These are phyloP conservation scores for Penicillium salamii DNA, from an alignment of 495 filamentous ascomycete species.

Conservation along the genomic window DNA sequence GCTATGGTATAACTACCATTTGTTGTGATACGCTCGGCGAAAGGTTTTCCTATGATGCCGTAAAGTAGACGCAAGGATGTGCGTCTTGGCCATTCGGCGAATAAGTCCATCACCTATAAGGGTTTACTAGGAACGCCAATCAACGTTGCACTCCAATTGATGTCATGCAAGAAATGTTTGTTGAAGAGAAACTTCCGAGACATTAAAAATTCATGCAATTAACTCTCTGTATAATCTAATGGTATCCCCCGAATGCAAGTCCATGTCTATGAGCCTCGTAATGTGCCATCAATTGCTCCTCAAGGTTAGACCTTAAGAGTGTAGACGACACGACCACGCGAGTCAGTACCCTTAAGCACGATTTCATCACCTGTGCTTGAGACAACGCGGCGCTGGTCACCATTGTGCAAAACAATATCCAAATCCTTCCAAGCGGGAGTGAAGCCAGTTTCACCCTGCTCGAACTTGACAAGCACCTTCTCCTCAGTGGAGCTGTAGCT, in stretches of 20 bases:
- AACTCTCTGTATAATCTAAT: neutral
- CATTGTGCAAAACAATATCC: conserved; percentile 49
- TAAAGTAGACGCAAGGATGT: too few relatives aligned
- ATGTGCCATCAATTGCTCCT: neutral
- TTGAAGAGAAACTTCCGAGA: too few relatives aligned
- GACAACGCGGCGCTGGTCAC: conserved; percentile 46
- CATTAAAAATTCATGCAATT: neutral
- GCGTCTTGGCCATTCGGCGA: too few relatives aligned
- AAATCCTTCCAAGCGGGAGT: conserved; percentile 52
- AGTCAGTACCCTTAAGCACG: conserved; percentile 30
- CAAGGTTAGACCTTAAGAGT: conserved; percentile 26
- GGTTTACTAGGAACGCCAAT: too few relatives aligned
- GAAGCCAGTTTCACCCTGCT: conserved; percentile 38
- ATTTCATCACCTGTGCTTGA: conserved; percentile 30
- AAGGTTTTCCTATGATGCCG: too few relatives aligned
- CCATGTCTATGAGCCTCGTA: neutral
- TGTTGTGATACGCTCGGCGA: too few relatives aligned
- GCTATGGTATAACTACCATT: too few relatives aligned
- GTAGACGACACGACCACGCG: conserved; percentile 34
- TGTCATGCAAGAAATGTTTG: too few relatives aligned
- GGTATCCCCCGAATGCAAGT: neutral
- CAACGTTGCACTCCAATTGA: too few relatives aligned
- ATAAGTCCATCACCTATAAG: too few relatives aligned
- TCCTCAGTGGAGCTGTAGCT: conserved; percentile 44
- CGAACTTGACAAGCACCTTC: conserved; percentile 40